A percentile compares a stretch with the other conserved stretches of the same genome.
Conservation (phyloP, 2,329 filamentous ascomycete species). For the Berkeleyomyces basicola region DNA sequence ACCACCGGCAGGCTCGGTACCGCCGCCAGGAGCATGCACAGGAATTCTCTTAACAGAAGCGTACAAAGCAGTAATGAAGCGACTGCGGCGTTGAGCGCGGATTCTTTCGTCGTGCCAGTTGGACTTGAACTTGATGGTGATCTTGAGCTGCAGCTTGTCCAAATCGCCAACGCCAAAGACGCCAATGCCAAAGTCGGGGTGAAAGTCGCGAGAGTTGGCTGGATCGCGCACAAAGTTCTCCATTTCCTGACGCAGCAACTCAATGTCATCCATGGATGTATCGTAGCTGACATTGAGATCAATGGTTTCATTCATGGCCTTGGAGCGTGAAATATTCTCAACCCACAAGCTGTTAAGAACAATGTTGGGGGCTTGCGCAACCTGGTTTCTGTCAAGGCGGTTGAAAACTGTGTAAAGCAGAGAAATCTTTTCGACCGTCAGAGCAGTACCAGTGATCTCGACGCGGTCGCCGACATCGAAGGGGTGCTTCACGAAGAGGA, state of each 20-base stretch:
- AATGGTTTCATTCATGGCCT: constrained; percentile 77
- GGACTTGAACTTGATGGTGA: constrained; percentile 82
- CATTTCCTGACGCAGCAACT: constrained; percentile 71
- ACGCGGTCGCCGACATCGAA: constrained; percentile 93
- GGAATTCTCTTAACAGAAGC: constrained; percentile 74
- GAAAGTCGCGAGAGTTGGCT: constrained; percentile 83
- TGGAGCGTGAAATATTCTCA: constrained; percentile 81
- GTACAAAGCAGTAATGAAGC: constrained; percentile 91
- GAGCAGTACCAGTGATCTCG: constrained; percentile 47
- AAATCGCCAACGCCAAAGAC: constrained; percentile 66
- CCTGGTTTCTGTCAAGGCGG: constrained; percentile 64
- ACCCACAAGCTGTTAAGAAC: constrained; percentile 85
- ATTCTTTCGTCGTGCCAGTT: constrained; percentile 82
- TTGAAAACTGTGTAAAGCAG: constrained; percentile 86
- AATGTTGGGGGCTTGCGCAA: constrained; percentile 71
- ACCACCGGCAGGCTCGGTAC: constrained; percentile 41
- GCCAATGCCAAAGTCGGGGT: constrained; percentile 63
- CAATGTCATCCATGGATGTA: constrained; percentile 77
- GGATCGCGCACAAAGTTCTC: constrained; percentile 65
- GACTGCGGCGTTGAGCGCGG: constrained; percentile 66
- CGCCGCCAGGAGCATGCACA: constrained; percentile 67
- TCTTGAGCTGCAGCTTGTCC: constrained; percentile 69
- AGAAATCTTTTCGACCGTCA: constrained; percentile 86
- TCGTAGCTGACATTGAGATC: constrained; percentile 69
- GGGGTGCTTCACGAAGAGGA: constrained; percentile 96